A percentile compares a stretch with the other conserved stretches of the same genome.
Evolutionary conservation across 495 filamentous ascomycete species (phyloP).

Genomic region (Podospora australis): DNA sequence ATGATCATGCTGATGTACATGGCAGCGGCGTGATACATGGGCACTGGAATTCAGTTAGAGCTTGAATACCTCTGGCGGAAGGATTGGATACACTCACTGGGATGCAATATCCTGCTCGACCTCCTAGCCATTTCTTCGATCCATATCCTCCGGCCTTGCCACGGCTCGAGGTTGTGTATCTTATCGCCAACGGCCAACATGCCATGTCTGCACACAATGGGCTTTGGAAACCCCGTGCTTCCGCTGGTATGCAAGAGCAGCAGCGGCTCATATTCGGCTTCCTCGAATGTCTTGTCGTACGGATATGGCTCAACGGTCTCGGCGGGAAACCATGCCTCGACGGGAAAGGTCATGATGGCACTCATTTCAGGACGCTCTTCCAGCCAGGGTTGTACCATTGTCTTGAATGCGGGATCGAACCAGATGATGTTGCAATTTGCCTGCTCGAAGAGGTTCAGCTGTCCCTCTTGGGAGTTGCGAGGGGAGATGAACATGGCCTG

Average conservation of each 20-base stretch:
- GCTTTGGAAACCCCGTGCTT: constrained; percentile 53
- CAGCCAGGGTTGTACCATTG: constrained; percentile 24
- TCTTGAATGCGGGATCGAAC: constrained; percentile 20
- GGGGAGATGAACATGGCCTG: constrained; percentile 39
- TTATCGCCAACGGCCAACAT: constrained; percentile 40
- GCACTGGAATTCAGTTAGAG: constrained; percentile 15
- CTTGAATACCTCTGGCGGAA: background rate
- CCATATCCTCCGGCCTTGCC: constrained; percentile 22
- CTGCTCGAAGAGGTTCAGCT: constrained; percentile 37
- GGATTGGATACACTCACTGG: constrained; percentile 10
- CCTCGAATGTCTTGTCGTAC: constrained; percentile 40
- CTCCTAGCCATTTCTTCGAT: constrained; percentile 15
- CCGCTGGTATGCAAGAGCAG: constrained; percentile 56
- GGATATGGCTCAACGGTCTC: constrained; percentile 25
- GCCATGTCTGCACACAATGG: constrained; percentile 42
- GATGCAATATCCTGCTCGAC: constrained; percentile 8
- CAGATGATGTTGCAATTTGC: constrained; percentile 29
- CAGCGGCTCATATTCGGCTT: constrained; percentile 40
- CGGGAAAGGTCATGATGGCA: constrained; percentile 24
- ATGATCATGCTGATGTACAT: constrained; percentile 26
- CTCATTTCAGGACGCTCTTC: constrained; percentile 33
- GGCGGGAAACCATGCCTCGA: constrained; percentile 23
- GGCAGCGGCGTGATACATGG: constrained; percentile 30
- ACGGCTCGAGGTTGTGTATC: constrained; percentile 12
- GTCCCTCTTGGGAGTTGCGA: constrained; percentile 40